Conservation (phyloP, 192 early-diverging fungal genomes). For the Coemansia sp. region DNA sequence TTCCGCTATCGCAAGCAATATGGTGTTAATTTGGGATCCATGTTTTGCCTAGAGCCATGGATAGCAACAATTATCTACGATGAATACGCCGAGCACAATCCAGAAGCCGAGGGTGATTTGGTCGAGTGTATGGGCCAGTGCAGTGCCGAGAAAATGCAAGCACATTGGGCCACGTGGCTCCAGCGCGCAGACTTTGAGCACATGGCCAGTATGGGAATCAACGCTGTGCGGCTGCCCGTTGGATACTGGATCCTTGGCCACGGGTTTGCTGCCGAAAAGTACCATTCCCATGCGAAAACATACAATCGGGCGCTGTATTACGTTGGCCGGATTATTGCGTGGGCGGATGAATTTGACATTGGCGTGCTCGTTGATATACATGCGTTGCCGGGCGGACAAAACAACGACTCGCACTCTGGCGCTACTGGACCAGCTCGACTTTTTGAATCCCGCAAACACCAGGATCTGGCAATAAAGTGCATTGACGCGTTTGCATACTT, state of each 20-base stretch:
- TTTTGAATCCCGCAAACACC: slow-evolving; percentile 1
- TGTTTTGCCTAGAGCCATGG: slow-evolving; percentile 23
- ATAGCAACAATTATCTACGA: slow-evolving; percentile 13
- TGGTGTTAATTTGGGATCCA: slow-evolving; percentile 14
- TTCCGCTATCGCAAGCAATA: slow-evolving; percentile 17
- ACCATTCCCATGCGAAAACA: neutral
- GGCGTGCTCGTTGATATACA: slow-evolving; percentile 16
- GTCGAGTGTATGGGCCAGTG: slow-evolving; percentile 13
- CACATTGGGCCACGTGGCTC: slow-evolving; percentile 17
- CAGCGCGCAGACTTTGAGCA: slow-evolving; percentile 15
- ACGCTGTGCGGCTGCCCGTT: slow-evolving; percentile 13
- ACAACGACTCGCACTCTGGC: slow-evolving; percentile 17
- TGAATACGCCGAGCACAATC: neutral
- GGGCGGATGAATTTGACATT: slow-evolving; percentile 17
- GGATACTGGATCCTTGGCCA: slow-evolving; percentile 15
- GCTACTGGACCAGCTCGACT: slow-evolving; percentile 5
- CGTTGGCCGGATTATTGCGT: slow-evolving; percentile 3
- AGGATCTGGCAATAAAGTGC: slow-evolving; percentile 10
- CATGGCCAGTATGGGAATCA: slow-evolving; percentile 16
- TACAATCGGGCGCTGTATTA: slow-evolving; percentile 5
- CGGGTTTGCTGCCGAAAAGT: slow-evolving; percentile 1
- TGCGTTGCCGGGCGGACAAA: slow-evolving; percentile 15
- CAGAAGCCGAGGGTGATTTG: slow-evolving; percentile 16
- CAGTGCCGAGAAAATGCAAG: slow-evolving; percentile 7
- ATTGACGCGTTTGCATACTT: slow-evolving; percentile 1